A percentile compares a stretch with the other conserved stretches of the same genome.
Evolutionary conservation across 371 early-diverging fungal species (phyloP).

Genomic region (Mortierella sp.): DNA sequence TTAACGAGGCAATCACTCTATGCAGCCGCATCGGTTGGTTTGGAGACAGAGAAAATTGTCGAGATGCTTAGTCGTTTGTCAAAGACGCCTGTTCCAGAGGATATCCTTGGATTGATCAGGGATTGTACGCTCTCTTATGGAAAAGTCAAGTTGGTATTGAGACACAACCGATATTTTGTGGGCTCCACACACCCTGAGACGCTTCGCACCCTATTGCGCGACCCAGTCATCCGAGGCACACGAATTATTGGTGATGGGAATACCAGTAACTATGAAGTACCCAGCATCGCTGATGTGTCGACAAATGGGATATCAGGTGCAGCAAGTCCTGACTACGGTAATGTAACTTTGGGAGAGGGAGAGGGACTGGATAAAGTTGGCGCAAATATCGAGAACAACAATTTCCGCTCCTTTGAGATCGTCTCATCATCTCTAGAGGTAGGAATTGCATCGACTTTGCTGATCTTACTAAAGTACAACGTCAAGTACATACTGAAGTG

Average conservation of each 20-base stretch:
- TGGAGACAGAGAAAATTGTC: conserved; percentile 97
- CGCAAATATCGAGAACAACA: conserved; percentile 75
- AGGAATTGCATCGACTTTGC: conserved; percentile 14
- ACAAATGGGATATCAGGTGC: conserved; percentile 49
- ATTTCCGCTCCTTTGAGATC: conserved; percentile 93
- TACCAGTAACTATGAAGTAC: conserved; percentile 53
- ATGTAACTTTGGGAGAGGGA: conserved; percentile 57
- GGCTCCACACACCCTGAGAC: conserved; percentile 92
- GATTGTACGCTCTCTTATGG: conserved; percentile 96
- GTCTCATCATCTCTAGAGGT: conserved; percentile 82
- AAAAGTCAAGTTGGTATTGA: conserved; percentile 97
- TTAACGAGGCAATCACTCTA: conserved; percentile 98
- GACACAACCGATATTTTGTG: conserved; percentile 95
- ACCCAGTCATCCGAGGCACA: conserved; percentile 80
- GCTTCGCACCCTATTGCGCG: conserved; percentile 87
- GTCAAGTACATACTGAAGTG: too few species aligned
- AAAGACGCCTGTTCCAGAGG: conserved; percentile 91
- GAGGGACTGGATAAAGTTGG: conserved; percentile 74
- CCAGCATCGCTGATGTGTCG: conserved; percentile 70
- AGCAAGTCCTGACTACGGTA: too few species aligned
- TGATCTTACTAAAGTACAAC: too few species aligned
- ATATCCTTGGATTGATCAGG: conserved; percentile 89
- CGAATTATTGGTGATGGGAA: conserved; percentile 64
- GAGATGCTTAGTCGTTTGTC: conserved; percentile 93
- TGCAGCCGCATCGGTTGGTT: conserved; percentile 99